These are phyloP conservation scores for Vitis rupestris DNA, from an alignment of 164 flowering plant species.

Conservation along the genomic window DNA sequence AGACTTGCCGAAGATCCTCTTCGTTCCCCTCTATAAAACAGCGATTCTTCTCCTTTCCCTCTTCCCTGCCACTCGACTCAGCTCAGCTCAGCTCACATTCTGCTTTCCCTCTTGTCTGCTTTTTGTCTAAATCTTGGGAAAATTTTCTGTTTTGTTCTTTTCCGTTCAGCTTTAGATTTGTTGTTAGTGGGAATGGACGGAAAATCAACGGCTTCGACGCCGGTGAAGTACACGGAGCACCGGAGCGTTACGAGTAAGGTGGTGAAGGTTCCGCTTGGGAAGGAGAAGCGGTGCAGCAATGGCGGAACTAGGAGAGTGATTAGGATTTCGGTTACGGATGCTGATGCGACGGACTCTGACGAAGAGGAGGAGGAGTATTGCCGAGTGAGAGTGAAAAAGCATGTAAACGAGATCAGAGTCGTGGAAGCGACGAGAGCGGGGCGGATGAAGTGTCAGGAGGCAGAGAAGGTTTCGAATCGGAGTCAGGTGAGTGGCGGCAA, in stretches of 20 bases:
- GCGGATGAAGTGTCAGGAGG: not conserved
- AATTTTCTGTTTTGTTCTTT: not conserved
- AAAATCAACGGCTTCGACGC: not conserved
- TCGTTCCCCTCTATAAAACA: constrained; percentile 16
- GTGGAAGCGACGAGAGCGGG: not conserved
- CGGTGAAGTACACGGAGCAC: constrained; percentile 17
- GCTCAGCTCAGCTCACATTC: not conserved
- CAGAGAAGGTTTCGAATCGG: not conserved
- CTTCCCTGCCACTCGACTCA: not conserved
- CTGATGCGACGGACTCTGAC: constrained; percentile 42
- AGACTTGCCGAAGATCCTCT: not conserved
- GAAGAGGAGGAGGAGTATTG: constrained; percentile 11
- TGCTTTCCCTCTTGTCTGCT: not conserved
- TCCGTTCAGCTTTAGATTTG: not conserved
- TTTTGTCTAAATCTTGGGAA: not conserved
- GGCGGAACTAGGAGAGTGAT: constrained; percentile 15
- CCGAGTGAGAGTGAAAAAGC: constrained; percentile 15
- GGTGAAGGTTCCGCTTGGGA: not conserved
- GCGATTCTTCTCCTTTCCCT: constrained; percentile 13
- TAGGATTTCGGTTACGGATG: constrained; percentile 28
- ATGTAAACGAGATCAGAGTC: constrained; percentile 29
- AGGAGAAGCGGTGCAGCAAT: not conserved
- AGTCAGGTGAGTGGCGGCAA: not conserved
- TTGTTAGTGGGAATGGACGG: not conserved
- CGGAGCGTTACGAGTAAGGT: constrained; percentile 6